Base-by-base conservation (phyloP, 768 basidiomycete species). In the Trametes elegans region DNA sequence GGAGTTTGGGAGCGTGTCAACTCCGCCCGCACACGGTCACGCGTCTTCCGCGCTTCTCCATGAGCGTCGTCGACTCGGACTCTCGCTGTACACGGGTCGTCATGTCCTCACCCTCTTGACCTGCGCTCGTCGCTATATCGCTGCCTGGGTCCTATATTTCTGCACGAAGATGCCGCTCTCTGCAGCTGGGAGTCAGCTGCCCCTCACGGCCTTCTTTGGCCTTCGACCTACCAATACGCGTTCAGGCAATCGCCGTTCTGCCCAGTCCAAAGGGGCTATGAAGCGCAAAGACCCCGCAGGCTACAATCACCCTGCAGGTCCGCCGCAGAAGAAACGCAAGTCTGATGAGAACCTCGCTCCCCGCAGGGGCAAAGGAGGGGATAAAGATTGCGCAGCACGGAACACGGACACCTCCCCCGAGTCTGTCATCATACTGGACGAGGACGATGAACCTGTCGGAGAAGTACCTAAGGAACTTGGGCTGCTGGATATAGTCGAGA, bases 1-100 rank as follows among this genome's bases (percentile, higher is more conserved):
- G 66, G 74, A 66, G 62, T 16, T 59, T 53, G 32, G 66, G 70
- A 68, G 64, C 74, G 74, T 70, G 75, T 66, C 67, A 70, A 66
- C 73, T 76, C 74, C 73, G 74, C 65, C 23, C 4, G 21, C 51
- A 53, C 51, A n/a, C 51, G 51, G 51, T 53, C 51, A 53, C 51
- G 51, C 51, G 51, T 13, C 27, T 38, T 26, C 28, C 50, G 36
- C 50, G 50, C 31, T 14, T 26, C 26, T n/a, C n/a, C n/a, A n/a
- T n/a, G n/a, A n/a, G n/a, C 42, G 11, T 19, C 34, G 8, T 23
- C 6, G 23, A n/a, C 29, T 41, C 18, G 14, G 32, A 28, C 13
- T 26, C 31, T 9, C 13, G n/a, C n/a, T n/a, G n/a, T n/a, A n/a
- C n/a, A n/a, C n/a, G n/a, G n/a, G 8, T 41, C 49, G 36, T 51